Evolutionary conservation across 129 eudicot genomes (phyloP).

Genomic region (Chrysanthemum seticuspe): DNA sequence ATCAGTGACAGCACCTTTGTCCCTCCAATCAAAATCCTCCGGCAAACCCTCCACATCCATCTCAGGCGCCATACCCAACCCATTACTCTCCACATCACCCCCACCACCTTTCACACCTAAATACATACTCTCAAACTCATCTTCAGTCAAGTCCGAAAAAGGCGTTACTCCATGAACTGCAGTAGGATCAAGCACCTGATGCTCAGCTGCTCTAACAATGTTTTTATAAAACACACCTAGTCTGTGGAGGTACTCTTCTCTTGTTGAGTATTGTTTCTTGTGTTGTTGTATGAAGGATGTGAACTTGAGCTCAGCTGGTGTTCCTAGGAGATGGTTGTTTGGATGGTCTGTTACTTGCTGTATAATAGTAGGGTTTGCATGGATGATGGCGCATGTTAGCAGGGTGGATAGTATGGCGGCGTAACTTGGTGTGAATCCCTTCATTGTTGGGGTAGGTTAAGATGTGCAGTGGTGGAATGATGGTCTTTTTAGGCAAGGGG

Average conservation of each 20-base stretch:
- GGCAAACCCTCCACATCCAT: slow-evolving; percentile 67
- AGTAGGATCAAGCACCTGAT: slow-evolving; percentile 82
- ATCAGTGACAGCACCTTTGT: slow-evolving; percentile 85
- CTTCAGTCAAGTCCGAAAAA: slow-evolving; percentile 63
- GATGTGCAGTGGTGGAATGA: too few species aligned
- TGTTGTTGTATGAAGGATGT: slow-evolving; percentile 48
- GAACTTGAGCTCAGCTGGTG: slow-evolving; percentile 50
- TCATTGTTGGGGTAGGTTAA: neutral
- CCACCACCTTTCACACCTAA: slow-evolving; percentile 55
- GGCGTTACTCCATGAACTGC: slow-evolving; percentile 86
- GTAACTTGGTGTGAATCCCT: slow-evolving; percentile 33
- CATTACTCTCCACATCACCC: slow-evolving; percentile 22
- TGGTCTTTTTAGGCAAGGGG: neutral
- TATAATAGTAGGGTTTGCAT: slow-evolving; percentile 37
- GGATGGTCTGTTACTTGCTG: slow-evolving; percentile 57
- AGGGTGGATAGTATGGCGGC: slow-evolving; percentile 15
- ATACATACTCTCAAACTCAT: slow-evolving; percentile 65
- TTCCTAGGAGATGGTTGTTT: slow-evolving; percentile 49
- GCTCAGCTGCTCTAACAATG: slow-evolving; percentile 73
- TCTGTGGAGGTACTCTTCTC: slow-evolving; percentile 80
- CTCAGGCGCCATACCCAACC: slow-evolving; percentile 31
- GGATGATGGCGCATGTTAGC: slow-evolving; percentile 42
- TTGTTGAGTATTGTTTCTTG: slow-evolving; percentile 59
- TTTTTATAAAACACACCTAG: slow-evolving; percentile 69
- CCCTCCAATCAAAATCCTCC: slow-evolving; percentile 85